phyloP scores from a whole-genome alignment of 371 early-diverging fungal species.

The Mucor racemosus region DNA sequence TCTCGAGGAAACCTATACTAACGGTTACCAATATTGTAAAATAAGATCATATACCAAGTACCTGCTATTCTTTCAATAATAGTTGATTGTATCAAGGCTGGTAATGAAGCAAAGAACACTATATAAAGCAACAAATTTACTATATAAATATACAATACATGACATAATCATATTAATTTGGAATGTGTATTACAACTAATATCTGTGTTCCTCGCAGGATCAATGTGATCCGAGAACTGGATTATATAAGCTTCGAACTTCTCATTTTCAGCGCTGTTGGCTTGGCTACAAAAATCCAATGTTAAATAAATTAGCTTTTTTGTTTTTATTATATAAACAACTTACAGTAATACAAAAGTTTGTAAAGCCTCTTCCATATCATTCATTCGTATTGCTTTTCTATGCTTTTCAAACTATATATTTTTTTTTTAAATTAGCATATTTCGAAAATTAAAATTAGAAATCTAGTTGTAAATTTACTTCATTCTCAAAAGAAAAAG shows the following conservation, averaged over 20 bases:
- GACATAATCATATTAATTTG: background rate
- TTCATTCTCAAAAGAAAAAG: constrained; percentile 5
- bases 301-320: background rate
- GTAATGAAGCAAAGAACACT: constrained; percentile 45
- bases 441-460: background rate
- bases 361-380: constrained; percentile 26
- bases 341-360: constrained; percentile 24
- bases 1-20: constrained; percentile 30
- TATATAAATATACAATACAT: background rate
- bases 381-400: constrained; percentile 11
- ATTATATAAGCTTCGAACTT: constrained; percentile 36
- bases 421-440: background rate
- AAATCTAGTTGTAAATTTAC: background rate
- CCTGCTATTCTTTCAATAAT: constrained; percentile 44
- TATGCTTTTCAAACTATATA: constrained; percentile 17
- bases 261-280: constrained; percentile 36
- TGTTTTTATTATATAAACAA: background rate
- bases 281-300: constrained; percentile 26
- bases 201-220: constrained; percentile 42
- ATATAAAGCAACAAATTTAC: background rate
- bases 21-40: background rate
- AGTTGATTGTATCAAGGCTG: constrained; percentile 40
- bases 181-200: constrained; percentile 31
- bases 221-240: constrained; percentile 40
- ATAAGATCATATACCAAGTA: background rate